A percentile compares a stretch with the other conserved stretches of the same genome.
These are phyloP conservation scores for Teunomyces panamensis DNA, from an alignment of 805 yeast genomes.

Conservation along the genomic window DNA sequence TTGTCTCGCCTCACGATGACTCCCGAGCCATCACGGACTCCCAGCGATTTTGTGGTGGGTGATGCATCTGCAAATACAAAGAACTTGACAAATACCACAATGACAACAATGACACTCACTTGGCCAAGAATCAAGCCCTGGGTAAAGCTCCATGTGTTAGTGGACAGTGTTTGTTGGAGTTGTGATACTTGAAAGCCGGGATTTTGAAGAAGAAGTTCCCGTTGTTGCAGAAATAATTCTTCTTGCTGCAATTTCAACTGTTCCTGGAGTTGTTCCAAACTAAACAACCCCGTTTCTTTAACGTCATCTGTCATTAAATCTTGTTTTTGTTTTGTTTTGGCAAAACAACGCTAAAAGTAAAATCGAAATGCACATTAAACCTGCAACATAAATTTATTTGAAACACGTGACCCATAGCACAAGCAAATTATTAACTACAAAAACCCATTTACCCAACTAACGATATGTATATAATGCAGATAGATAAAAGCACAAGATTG, in stretches of 20 bases:
- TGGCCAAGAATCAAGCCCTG: conserved; percentile 77
- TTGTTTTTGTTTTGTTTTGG: neutral
- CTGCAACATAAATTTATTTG: neutral
- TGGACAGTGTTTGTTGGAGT: conserved; percentile 10
- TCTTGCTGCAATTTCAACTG: conserved; percentile 31
- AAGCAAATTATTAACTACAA: too few relatives aligned
- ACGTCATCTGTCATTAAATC: conserved; percentile 6
- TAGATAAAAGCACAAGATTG: neutral
- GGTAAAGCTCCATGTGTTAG: conserved; percentile 59
- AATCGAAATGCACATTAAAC: neutral
- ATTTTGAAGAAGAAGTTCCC: conserved; percentile 19
- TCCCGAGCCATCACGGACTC: conserved; percentile 27
- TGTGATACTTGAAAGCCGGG: neutral
- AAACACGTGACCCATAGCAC: too few relatives aligned
- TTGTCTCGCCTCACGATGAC: conserved; percentile 33
- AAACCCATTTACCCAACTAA: neutral
- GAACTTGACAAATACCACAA: conserved; percentile 66
- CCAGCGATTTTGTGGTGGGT: conserved; percentile 30
- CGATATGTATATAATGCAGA: neutral
- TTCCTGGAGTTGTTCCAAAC: conserved; percentile 20
- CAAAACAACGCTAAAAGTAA: too few relatives aligned
- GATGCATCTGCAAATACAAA: conserved; percentile 72
- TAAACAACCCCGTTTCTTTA: conserved; percentile 7
- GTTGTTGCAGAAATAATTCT: conserved; percentile 25
- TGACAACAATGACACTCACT: conserved; percentile 60